Evolutionary conservation across 2,329 filamentous ascomycete genomes (phyloP), one percentile per base, ranked within the genome.

Genomic region (Penicillium griseofulvum): DNA sequence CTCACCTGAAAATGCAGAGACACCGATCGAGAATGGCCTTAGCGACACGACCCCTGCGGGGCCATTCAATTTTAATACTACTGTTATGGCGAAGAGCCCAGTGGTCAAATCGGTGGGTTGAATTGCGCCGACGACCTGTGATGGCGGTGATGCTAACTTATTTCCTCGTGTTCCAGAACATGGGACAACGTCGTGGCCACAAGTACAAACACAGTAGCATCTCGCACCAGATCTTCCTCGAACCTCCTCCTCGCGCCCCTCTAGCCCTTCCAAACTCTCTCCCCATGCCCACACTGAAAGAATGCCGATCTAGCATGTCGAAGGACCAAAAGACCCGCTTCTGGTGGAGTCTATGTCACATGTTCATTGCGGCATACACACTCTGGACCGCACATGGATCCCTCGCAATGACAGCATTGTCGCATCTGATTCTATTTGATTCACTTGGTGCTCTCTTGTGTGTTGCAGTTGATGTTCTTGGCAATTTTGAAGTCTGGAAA

Each of bases 401-500:
- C 19, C 82, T 97, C 26, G 91, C 93, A 11, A 88, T 96, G 77
- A 97, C 92, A 7, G 93, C 93, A 0, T 80, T 99, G 17, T 96
- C 91, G 10, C 92, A 97, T 67, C 80, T 99, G 44, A 88, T 97
- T 56, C 90, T 97, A 73, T 99, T 97, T 72, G 94, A 99, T 71
- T 93, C 94, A 9, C 85, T 96, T 1, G 94, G 91, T 33, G 94
- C 94, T 5, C 87, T 92, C 45, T 84, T 97, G 5, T 97, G 93
- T 71, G 91, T 96, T 4, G 87, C 85, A 12, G 93, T 97, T 44
- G 94, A 99, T 69, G 90, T 97, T 1, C 84, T 97, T 45, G 87
- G 90, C 49, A 99, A 99, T 72, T 99, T 99, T 67, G 94, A 99
- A 71, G 92, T 97, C 38, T 99, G 94, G 94, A 90, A 91, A 61